These are phyloP conservation scores for Osmanthus fragrans DNA, from an alignment of 257 asterid genomes.

Conservation along the genomic window DNA sequence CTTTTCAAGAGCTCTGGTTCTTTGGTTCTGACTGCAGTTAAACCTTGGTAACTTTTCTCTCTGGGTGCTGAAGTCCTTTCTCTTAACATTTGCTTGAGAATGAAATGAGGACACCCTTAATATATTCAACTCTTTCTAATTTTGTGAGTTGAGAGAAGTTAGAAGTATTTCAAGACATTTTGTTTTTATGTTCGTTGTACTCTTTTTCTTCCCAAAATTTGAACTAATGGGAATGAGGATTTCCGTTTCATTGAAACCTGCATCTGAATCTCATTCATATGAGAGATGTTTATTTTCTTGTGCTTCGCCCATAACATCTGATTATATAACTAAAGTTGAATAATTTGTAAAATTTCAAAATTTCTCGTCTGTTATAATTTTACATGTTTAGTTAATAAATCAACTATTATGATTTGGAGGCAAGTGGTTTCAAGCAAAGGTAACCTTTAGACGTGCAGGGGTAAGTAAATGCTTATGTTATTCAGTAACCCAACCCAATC, in stretches of 20 bases:
- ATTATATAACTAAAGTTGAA: conserved; percentile 9
- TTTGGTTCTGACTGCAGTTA: conserved; percentile 20
- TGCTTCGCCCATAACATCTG: background rate
- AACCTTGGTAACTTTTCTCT: conserved; percentile 6
- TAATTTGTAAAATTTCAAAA: background rate
- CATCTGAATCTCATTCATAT: background rate
- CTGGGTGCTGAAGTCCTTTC: background rate
- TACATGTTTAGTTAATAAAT: background rate
- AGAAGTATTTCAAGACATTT: conserved; percentile 7
- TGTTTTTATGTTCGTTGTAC: background rate
- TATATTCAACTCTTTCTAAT: conserved; percentile 11
- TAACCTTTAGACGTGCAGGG: background rate
- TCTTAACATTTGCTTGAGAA: background rate
- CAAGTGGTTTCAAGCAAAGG: conserved; percentile 1
- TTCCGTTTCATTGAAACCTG: background rate
- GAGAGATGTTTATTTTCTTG: conserved; percentile 7
- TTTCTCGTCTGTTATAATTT: background rate
- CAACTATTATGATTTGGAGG: conserved; percentile 1
- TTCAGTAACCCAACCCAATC: background rate
- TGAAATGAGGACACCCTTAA: background rate
- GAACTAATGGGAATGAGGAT: background rate
- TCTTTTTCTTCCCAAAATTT: conserved; percentile 18
- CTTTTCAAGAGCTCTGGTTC: conserved; percentile 16
- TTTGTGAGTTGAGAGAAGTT: conserved; percentile 3
- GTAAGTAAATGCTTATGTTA: background rate